A percentile compares a stretch with the other conserved stretches of the same genome.
These are phyloP conservation scores for Tolypocladium ovalisporum DNA, from an alignment of 2,329 filamentous ascomycete genomes.

Conservation along the genomic window DNA sequence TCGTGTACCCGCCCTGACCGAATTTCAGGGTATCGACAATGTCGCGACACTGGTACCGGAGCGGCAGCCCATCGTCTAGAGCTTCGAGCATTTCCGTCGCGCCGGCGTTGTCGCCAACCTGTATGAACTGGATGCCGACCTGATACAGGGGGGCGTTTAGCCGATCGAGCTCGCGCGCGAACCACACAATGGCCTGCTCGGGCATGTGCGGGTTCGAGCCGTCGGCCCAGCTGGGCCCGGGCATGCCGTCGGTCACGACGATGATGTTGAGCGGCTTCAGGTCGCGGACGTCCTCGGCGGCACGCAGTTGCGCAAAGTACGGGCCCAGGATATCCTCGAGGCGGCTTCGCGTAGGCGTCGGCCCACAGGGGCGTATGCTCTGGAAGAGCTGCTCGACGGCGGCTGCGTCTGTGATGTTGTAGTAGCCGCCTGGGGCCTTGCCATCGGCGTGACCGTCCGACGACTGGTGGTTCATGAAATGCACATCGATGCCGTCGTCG, in stretches of 20 bases:
- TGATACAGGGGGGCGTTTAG: conserved; percentile 67
- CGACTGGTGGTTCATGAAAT: conserved; percentile 69
- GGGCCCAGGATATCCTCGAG: conserved; percentile 62
- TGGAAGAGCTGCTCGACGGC: conserved; percentile 61
- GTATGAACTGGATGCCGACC: conserved; percentile 91
- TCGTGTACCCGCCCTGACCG: conserved; percentile 28
- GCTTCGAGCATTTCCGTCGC: conserved; percentile 56
- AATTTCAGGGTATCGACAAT: conserved; percentile 89
- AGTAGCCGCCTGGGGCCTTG: conserved; percentile 44
- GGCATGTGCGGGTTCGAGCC: conserved; percentile 38
- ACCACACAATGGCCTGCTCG: conserved; percentile 54
- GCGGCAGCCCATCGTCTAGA: conserved; percentile 61
- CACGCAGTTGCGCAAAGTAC: conserved; percentile 43
- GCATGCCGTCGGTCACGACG: conserved; percentile 79
- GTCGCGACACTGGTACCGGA: conserved; percentile 52
- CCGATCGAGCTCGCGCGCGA: conserved; percentile 60
- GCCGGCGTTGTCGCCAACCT: conserved; percentile 63
- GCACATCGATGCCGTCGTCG: conserved; percentile 76
- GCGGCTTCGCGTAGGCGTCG: conserved; percentile 65
- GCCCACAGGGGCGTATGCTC: conserved; percentile 50
- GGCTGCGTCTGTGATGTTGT: conserved; percentile 46
- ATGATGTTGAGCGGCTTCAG: conserved; percentile 84
- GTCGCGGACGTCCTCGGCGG: conserved; percentile 27
- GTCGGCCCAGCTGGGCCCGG: conserved; percentile 42
- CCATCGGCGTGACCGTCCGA: conserved; percentile 19